phyloP scores from a whole-genome alignment of 768 basidiomycete species.

The Leccinum variicolor region DNA sequence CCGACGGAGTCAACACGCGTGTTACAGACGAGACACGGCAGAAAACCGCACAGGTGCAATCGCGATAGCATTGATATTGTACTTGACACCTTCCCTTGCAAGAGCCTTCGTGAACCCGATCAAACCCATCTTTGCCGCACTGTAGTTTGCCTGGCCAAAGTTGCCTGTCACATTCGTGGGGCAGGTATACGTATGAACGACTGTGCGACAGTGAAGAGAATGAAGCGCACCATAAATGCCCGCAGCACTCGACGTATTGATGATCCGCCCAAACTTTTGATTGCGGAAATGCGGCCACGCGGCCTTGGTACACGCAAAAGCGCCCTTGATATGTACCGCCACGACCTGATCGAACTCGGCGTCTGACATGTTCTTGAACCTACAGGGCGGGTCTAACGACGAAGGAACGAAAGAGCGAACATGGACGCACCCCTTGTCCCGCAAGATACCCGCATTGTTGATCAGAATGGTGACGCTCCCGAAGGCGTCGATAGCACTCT shows the following conservation, averaged over 20 bases:
- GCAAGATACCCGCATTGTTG: conserved; percentile 92
- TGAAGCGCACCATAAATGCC: conserved; percentile 75
- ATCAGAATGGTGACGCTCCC: conserved; percentile 84
- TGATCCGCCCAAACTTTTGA: conserved; percentile 90
- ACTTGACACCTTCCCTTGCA: conserved; percentile 89
- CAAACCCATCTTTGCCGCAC: conserved; percentile 96
- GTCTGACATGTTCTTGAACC: conserved; percentile 97
- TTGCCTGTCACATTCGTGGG: conserved; percentile 52
- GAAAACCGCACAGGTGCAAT: conserved; percentile 75
- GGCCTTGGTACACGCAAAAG: conserved; percentile 89
- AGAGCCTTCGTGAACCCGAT: conserved; percentile 91
- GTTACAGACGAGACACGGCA: not conserved
- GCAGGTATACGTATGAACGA: not conserved
- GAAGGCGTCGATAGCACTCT: conserved; percentile 81
- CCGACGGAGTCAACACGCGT: not conserved
- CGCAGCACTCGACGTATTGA: conserved; percentile 94
- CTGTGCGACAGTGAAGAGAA: not conserved
- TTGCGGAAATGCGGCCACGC: conserved; percentile 95
- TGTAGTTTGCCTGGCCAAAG: conserved; percentile 97
- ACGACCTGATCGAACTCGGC: conserved; percentile 88
- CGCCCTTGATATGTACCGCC: conserved; percentile 91
- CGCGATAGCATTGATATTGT: conserved; percentile 80
- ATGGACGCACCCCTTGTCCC: conserved; percentile 65
- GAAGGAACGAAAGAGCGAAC: not conserved
- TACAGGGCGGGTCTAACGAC: conserved; percentile 24